Evolutionary conservation across 148 eudicot genomes (phyloP), one percentile per base, ranked within the genome.

Genomic region (Fallopia convolvulus): DNA sequence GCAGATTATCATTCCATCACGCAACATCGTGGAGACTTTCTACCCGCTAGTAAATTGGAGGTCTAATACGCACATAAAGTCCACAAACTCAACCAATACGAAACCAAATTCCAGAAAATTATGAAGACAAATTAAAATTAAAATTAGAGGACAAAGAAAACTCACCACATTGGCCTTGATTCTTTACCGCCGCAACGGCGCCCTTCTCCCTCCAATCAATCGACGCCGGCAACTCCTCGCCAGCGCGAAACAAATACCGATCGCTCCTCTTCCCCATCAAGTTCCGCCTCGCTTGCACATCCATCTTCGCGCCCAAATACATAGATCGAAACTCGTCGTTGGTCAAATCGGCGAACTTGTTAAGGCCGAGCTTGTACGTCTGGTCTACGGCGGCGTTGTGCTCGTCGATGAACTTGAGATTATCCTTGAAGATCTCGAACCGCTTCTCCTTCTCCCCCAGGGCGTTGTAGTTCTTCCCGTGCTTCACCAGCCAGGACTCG

Each of bases 131-230:
- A 52, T 68, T 63, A 63, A 74, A 42, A 21, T 46, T 52, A 72
- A 30, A 77, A 23, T 7, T 2, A 3, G 46, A 14, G 41, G 20
- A 44, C 15, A 41, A 46, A 12, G 42, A 65, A 63, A 14, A 14
- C 80, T 81, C 78, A 93, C 98, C 98, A 60, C 98, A 93, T 18
- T 83, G 83, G 5, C 94, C 97, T 75, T 94, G 97, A 77, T 89
- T 86, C 66, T 92, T 94, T 63, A 94, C 91, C n/a, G 80, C 72
- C 21, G 80, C 77, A 66, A 94, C 97, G 55, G 91, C 97, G 47
- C 96, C 93, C 70, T 87, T 82, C 76, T 78, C 80, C 56, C 97
- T 90, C 99, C 97, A 94, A 77, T 94, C 99, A 74, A 92, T 86
- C 5, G 79, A 55, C 15, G 79, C 84, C 75, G 97, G 93, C 86